These are phyloP conservation scores for Triangularia setosa DNA, from an alignment of 2,329 filamentous ascomycete species.

Conservation along the genomic window DNA sequence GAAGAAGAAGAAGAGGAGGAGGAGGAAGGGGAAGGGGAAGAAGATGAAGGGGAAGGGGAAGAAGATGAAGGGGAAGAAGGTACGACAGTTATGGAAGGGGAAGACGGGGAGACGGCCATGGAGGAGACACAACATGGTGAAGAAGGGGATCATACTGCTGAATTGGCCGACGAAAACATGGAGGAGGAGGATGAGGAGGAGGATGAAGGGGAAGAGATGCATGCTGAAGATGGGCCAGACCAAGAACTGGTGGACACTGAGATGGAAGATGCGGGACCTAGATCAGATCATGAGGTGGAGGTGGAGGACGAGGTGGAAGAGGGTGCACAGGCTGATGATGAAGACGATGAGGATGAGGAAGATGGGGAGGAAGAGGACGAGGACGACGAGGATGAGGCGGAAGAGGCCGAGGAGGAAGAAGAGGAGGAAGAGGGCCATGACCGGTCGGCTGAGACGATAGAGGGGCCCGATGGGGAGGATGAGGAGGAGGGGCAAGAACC, in stretches of 20 bases:
- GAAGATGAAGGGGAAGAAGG: slow-evolving; percentile 30
- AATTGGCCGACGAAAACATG: background rate
- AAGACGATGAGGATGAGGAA: slow-evolving; percentile 16
- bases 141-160: slow-evolving; percentile 7
- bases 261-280: background rate
- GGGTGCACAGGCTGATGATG: background rate
- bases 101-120: slow-evolving; percentile 14
- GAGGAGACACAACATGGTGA: background rate
- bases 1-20: slow-evolving; percentile 24
- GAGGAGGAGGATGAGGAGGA: background rate
- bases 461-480: slow-evolving; percentile 15
- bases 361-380: slow-evolving; percentile 21
- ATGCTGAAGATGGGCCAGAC: slow-evolving; percentile 13
- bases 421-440: slow-evolving; percentile 17
- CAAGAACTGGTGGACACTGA: slow-evolving; percentile 9
- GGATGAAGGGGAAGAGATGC: slow-evolving; percentile 10
- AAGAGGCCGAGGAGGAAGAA: slow-evolving; percentile 16
- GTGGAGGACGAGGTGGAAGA: background rate
- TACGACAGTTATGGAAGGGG: slow-evolving; percentile 14
- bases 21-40: slow-evolving; percentile 25
- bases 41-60: slow-evolving; percentile 18
- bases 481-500: slow-evolving; percentile 19
- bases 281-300: background rate
- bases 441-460: slow-evolving; percentile 17
- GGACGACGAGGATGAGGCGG: slow-evolving; percentile 23